Conservation (phyloP, 2,329 filamentous ascomycete genomes). For the Pseudogymnoascus sp. region DNA sequence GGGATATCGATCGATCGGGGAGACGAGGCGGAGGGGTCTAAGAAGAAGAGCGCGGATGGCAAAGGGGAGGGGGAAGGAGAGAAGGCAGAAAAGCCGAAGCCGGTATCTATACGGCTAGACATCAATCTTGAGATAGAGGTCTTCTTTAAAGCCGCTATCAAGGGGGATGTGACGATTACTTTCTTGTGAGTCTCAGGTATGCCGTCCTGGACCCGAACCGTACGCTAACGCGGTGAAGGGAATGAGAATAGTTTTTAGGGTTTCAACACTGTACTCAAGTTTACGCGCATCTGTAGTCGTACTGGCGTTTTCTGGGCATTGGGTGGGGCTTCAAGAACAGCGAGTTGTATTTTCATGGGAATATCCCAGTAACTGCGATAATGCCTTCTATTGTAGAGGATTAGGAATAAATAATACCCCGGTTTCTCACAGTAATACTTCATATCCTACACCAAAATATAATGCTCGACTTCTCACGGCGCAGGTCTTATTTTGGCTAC, state of each 20-base stretch:
- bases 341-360: neutral
- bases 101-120: constrained; percentile 61
- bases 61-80: constrained; percentile 36
- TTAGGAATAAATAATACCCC: neutral
- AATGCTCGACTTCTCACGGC: neutral
- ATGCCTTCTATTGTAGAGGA: neutral
- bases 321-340: neutral
- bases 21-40: constrained; percentile 17
- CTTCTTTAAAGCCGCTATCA: constrained; percentile 55
- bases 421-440: neutral
- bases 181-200: constrained; percentile 20
- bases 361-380: neutral
- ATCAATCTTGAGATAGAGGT: constrained; percentile 74
- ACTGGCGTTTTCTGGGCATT: neutral
- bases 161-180: constrained; percentile 68
- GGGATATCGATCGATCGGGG: constrained; percentile 14
- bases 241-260: neutral
- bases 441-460: neutral
- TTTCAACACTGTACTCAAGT: neutral
- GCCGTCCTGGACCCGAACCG: neutral
- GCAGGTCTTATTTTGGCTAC: neutral
- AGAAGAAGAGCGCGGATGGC: constrained; percentile 2
- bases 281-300: neutral
- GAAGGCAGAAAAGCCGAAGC: constrained; percentile 43
- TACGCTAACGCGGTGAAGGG: neutral